Conservation (phyloP, 2,329 filamentous ascomycete species). For the Botryosphaeria agaves region DNA sequence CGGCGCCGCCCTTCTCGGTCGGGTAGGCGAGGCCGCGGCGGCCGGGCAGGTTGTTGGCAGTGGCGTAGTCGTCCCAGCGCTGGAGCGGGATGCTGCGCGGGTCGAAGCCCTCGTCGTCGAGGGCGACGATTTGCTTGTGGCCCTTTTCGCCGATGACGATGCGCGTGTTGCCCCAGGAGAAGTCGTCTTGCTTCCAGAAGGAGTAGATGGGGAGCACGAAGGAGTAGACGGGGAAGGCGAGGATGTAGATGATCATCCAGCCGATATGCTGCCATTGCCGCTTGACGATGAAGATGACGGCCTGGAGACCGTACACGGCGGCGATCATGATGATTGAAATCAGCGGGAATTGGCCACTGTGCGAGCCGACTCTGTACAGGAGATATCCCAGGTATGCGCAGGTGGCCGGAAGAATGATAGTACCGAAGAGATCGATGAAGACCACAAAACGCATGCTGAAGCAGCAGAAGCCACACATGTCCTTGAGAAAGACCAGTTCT, state of each 20-base stretch:
- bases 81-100: constrained; percentile 86
- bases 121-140: constrained; percentile 73
- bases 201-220: constrained; percentile 87
- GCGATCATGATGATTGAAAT: constrained; percentile 83
- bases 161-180: constrained; percentile 96
- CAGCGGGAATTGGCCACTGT: constrained; percentile 59
- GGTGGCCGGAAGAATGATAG: constrained; percentile 78
- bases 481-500: constrained; percentile 75
- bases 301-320: constrained; percentile 87
- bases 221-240: constrained; percentile 90
- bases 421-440: constrained; percentile 84
- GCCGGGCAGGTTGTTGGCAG: constrained; percentile 73
- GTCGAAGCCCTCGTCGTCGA: constrained; percentile 72
- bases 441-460: constrained; percentile 97
- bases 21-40: constrained; percentile 49
- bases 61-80: constrained; percentile 92
- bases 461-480: constrained; percentile 97
- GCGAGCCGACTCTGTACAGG: constrained; percentile 57
- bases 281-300: constrained; percentile 90
- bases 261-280: constrained; percentile 96
- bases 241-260: constrained; percentile 97
- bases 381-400: constrained; percentile 76
- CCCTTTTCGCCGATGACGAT: constrained; percentile 92
- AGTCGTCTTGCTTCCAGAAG: constrained; percentile 99
- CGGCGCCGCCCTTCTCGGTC: constrained; percentile 30